These are phyloP conservation scores for Metarhizium rileyi DNA, from an alignment of 2,329 filamentous ascomycete genomes.

Conservation along the genomic window DNA sequence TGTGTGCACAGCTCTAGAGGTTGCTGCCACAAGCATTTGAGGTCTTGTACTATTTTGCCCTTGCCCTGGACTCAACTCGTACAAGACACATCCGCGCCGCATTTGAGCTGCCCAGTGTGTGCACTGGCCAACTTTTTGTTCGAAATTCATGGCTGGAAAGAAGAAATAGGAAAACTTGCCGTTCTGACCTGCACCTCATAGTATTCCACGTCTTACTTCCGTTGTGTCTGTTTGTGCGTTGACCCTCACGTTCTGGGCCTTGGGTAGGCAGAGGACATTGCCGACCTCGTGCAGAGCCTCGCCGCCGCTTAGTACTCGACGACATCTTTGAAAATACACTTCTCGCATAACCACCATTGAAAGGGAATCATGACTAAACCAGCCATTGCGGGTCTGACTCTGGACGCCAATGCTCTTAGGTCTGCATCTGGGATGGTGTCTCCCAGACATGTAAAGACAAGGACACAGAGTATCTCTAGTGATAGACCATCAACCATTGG, in stretches of 20 bases:
- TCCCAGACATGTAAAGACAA: constrained; percentile 30
- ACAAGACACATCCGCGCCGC: background rate
- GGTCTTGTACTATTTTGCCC: background rate
- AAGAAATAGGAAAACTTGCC: background rate
- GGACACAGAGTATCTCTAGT: constrained; percentile 59
- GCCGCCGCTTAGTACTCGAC: background rate
- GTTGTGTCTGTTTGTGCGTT: background rate
- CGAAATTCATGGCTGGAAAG: background rate
- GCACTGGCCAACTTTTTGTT: background rate
- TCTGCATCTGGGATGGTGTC: constrained; percentile 22
- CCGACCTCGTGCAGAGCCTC: background rate
- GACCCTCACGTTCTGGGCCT: background rate
- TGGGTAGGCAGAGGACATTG: background rate
- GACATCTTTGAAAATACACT: background rate
- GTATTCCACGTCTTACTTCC: background rate
- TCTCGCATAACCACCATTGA: background rate
- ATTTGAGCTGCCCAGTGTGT: background rate
- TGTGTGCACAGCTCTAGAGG: background rate
- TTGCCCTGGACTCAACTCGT: background rate
- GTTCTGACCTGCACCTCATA: background rate
- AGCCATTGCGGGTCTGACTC: constrained; percentile 8
- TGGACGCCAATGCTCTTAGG: constrained; percentile 1
- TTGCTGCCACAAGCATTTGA: background rate
- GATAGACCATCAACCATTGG: constrained; percentile 55
- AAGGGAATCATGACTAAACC: background rate